Evolutionary conservation across 1,139 yeast species (phyloP).

Genomic region (Scheffersomyces parashehatae): DNA sequence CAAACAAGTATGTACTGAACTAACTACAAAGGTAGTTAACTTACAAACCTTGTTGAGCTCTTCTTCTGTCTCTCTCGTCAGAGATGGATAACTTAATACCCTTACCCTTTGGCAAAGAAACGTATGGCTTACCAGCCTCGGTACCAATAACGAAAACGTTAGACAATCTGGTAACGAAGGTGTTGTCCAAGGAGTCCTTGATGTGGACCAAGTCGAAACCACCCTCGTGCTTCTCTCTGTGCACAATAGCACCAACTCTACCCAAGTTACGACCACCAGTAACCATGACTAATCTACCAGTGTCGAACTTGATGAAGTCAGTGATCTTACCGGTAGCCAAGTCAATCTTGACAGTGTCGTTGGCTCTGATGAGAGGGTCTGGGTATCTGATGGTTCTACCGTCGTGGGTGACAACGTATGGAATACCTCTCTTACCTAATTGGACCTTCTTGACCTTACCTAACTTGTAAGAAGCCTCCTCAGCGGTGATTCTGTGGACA

Average conservation of each 20-base stretch:
- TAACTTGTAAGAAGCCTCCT: constrained; percentile 97
- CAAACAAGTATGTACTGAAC: background rate
- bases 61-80: constrained; percentile 99
- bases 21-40: constrained; percentile 5
- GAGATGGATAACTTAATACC: constrained; percentile 97
- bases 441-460: constrained; percentile 97
- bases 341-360: constrained; percentile 97
- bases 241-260: constrained; percentile 96
- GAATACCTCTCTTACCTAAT: constrained; percentile 97
- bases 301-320: constrained; percentile 90
- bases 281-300: constrained; percentile 95
- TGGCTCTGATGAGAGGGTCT: constrained; percentile 93
- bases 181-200: constrained; percentile 96
- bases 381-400: constrained; percentile 99
- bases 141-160: constrained; percentile 95
- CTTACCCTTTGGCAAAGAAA: constrained; percentile 99
- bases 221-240: constrained; percentile 99
- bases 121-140: constrained; percentile 95
- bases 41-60: constrained; percentile 65
- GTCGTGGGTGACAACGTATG: constrained; percentile 98
- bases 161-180: constrained; percentile 95
- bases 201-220: constrained; percentile 99
- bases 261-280: constrained; percentile 99
- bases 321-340: constrained; percentile 93
- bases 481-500: constrained; percentile 98